Conservation (phyloP, 441 rosid species). For the Populus trichocarpa region DNA sequence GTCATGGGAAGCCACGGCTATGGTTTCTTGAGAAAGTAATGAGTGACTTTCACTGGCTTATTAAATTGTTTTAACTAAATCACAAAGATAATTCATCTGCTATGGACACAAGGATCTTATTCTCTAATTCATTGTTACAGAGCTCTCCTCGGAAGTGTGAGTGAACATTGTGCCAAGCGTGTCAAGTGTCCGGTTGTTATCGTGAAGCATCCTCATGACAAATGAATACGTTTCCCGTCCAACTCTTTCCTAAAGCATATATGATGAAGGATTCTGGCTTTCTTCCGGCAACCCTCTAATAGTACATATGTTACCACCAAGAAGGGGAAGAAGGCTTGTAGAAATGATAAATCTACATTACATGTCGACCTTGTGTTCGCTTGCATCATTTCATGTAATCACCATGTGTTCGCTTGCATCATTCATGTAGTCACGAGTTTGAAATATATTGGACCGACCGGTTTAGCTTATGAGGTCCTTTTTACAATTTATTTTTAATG, state of each 20-base stretch:
- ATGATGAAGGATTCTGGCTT: background rate
- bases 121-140: slow-evolving; percentile 22
- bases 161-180: slow-evolving; percentile 69
- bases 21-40: slow-evolving; percentile 80
- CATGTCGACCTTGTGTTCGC: background rate
- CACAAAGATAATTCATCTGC: background rate
- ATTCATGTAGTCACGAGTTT: no score
- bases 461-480: no score
- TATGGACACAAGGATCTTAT: background rate
- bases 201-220: slow-evolving; percentile 41
- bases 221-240: background rate
- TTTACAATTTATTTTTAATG: no score
- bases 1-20: slow-evolving; percentile 92
- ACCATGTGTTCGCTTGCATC: no score
- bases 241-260: background rate
- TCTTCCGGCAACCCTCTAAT: background rate
- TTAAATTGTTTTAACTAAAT: background rate
- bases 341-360: background rate
- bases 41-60: background rate
- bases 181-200: slow-evolving; percentile 73
- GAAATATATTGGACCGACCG: no score
- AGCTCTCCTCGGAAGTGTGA: slow-evolving; percentile 74
- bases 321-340: background rate
- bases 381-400: background rate
- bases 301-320: background rate